Percentiles rank a stretch among this genome's conserved stretches.
phyloP scores from a whole-genome alignment of 1,139 yeast genomes.

The Candida mesenterica region DNA sequence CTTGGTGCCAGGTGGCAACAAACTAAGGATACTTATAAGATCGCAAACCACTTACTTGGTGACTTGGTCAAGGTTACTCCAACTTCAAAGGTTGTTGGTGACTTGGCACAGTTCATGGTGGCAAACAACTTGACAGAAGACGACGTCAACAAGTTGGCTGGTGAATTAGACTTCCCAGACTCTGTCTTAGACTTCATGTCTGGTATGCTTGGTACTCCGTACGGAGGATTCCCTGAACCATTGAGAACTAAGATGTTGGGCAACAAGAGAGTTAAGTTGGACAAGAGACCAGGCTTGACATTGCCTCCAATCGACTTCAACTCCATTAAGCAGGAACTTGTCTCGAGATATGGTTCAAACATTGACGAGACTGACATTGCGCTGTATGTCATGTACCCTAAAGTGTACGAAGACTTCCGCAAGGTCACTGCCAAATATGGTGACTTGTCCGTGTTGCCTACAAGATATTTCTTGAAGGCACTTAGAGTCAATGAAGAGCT shows the following conservation, averaged over 20 bases:
- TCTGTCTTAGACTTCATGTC: slow-evolving; percentile 97
- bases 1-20: slow-evolving; percentile 94
- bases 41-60: slow-evolving; percentile 87
- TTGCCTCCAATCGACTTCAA: slow-evolving; percentile 79
- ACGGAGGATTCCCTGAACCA: slow-evolving; percentile 99
- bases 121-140: slow-evolving; percentile 82
- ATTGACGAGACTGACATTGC: slow-evolving; percentile 89
- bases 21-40: slow-evolving; percentile 89
- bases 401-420: slow-evolving; percentile 87
- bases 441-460: slow-evolving; percentile 91
- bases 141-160: slow-evolving; percentile 84
- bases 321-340: slow-evolving; percentile 68
- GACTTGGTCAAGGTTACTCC: slow-evolving; percentile 98
- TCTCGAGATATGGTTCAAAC: slow-evolving; percentile 55
- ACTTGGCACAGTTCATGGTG: slow-evolving; percentile 98
- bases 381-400: slow-evolving; percentile 95
- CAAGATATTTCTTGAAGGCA: slow-evolving; percentile 83
- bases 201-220: slow-evolving; percentile 98
- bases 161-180: slow-evolving; percentile 94
- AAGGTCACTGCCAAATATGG: slow-evolving; percentile 77
- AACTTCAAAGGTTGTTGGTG: slow-evolving; percentile 98
- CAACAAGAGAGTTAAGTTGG: slow-evolving; percentile 85
- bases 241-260: slow-evolving; percentile 82
- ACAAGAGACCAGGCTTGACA: slow-evolving; percentile 86
- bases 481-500: slow-evolving; percentile 87